Evolutionary conservation across 2,329 filamentous ascomycete genomes (phyloP).

Genomic region (Arthrocladium fulminans): DNA sequence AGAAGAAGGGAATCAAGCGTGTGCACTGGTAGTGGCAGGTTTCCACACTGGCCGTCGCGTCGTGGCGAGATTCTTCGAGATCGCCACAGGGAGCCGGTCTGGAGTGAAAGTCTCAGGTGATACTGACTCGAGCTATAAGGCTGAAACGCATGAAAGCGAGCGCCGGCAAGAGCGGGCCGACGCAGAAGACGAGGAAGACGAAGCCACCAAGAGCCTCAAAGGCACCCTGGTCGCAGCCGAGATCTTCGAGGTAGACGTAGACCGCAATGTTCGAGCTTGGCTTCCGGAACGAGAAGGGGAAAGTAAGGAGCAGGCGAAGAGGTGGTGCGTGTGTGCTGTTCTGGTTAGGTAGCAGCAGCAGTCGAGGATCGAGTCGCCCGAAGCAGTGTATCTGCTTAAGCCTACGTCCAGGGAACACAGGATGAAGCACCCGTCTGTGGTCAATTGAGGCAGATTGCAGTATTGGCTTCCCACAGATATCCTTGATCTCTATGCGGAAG

Average conservation of each 20-base stretch:
- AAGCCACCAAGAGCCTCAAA: slow-evolving; percentile 4
- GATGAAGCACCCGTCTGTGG: neutral
- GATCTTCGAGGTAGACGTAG: slow-evolving; percentile 26
- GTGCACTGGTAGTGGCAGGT: slow-evolving; percentile 46
- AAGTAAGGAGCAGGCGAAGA: slow-evolving; percentile 42
- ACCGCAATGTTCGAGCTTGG: slow-evolving; percentile 31
- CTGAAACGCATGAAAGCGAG: slow-evolving; percentile 29
- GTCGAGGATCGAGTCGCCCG: neutral
- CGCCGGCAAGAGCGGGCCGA: slow-evolving; percentile 42
- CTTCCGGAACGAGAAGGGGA: slow-evolving; percentile 38
- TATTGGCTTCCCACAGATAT: too few species aligned
- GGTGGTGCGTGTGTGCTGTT: slow-evolving; percentile 49
- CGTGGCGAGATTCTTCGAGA: slow-evolving; percentile 49
- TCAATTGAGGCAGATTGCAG: too few species aligned
- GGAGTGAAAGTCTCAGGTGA: neutral
- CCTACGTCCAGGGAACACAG: neutral
- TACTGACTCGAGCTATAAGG: slow-evolving; percentile 34
- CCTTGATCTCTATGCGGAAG: too few species aligned
- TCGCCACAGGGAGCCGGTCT: slow-evolving; percentile 25
- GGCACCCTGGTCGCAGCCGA: slow-evolving; percentile 18
- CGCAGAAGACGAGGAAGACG: slow-evolving; percentile 27
- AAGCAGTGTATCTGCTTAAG: too few species aligned
- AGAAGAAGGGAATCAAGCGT: slow-evolving; percentile 5
- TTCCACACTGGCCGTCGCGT: slow-evolving; percentile 53
- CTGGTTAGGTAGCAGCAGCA: slow-evolving; percentile 21